phyloP scores from a whole-genome alignment of 176 grass and related monocot species.

The Musa itinerans region DNA sequence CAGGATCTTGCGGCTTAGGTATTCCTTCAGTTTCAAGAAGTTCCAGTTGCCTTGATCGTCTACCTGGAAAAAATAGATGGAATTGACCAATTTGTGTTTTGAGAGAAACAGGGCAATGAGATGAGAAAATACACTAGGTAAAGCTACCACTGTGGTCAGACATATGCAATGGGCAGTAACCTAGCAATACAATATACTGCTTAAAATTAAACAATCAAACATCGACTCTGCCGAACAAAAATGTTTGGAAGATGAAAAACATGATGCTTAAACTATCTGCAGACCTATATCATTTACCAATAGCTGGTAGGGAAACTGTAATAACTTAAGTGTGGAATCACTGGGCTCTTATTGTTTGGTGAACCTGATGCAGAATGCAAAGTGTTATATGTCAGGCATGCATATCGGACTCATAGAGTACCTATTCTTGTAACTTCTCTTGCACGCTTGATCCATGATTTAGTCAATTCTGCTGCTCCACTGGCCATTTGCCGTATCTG shows the following conservation, averaged over 20 bases:
- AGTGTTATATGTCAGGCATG: not conserved
- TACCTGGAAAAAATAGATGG: slow-evolving; percentile 35
- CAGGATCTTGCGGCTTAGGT: slow-evolving; percentile 66
- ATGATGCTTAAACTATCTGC: no score
- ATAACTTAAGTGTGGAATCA: no score
- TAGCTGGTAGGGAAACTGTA: no score
- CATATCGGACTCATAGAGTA: slow-evolving; percentile 16
- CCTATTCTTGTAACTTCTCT: slow-evolving; percentile 53
- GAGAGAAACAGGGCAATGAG: not conserved
- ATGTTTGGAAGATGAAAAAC: not conserved
- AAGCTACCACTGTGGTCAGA: not conserved
- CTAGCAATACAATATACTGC: no score
- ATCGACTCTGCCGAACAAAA: not conserved
- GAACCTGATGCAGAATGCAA: no score
- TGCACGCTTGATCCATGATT: slow-evolving; percentile 49
- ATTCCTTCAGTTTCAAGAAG: slow-evolving; percentile 49
- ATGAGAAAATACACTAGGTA: no score
- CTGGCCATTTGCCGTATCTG: slow-evolving; percentile 60
- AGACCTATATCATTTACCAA: no score
- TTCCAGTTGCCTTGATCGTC: slow-evolving; percentile 56
- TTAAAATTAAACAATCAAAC: not conserved
- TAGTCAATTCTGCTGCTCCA: slow-evolving; percentile 73
- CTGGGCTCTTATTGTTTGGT: no score
- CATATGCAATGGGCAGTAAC: not conserved
- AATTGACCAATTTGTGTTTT: slow-evolving; percentile 14